Conservation (phyloP, 345 rosid species). For the Melaleuca quinquenervia region DNA sequence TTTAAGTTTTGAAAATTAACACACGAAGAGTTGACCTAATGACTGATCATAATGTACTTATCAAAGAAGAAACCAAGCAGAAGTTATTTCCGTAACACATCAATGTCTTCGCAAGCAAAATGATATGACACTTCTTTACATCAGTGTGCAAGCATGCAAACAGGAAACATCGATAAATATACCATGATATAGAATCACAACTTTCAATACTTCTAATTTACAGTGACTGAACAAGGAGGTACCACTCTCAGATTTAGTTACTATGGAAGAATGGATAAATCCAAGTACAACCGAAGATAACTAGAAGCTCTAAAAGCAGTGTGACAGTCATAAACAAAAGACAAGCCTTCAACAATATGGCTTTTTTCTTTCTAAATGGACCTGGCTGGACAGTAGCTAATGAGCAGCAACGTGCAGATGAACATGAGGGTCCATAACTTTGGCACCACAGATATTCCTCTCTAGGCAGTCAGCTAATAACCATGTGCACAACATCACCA, state of each 20-base stretch:
- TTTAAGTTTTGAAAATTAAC: background rate
- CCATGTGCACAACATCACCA: slow-evolving; percentile 60
- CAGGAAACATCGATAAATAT: background rate
- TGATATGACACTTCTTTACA: background rate
- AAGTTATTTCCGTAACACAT: background rate
- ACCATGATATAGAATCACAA: background rate
- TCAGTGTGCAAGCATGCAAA: background rate
- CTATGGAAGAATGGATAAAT: background rate
- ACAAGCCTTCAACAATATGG: background rate
- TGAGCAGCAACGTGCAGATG: background rate
- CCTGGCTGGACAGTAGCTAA: background rate
- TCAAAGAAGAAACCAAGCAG: background rate
- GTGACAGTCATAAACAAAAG: background rate
- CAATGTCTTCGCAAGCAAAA: background rate
- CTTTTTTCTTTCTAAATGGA: background rate
- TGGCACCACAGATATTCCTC: background rate
- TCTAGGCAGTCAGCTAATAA: background rate
- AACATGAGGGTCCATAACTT: background rate
- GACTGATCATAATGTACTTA: background rate
- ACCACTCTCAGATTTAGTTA: background rate
- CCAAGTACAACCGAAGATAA: background rate
- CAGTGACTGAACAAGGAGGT: background rate
- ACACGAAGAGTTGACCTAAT: background rate
- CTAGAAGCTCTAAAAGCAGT: background rate
- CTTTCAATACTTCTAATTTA: background rate